Percentiles rank a stretch among this genome's conserved stretches.
Evolutionary conservation across 805 yeast species (phyloP).

Genomic region (Candida bentonensis): DNA sequence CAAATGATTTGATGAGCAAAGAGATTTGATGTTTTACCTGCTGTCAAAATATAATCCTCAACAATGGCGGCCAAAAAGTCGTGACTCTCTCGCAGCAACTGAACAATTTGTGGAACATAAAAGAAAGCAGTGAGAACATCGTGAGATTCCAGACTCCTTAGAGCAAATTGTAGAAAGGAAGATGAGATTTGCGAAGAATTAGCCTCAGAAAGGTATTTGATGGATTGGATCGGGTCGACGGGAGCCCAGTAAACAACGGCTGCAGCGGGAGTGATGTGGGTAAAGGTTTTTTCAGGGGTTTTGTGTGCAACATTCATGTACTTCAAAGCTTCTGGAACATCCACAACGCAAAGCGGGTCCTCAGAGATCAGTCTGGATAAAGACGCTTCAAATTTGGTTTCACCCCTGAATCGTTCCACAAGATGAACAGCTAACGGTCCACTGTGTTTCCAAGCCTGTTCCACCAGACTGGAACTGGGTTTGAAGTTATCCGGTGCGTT

Average conservation of each 20-base stretch:
- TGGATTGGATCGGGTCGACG: constrained; percentile 70
- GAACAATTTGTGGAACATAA: constrained; percentile 97
- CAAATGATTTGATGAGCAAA: constrained; percentile 97
- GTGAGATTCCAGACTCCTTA: constrained; percentile 78
- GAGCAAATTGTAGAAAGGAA: constrained; percentile 66
- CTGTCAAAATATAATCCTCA: constrained; percentile 75
- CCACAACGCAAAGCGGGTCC: constrained; percentile 46
- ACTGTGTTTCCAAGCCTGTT: constrained; percentile 46
- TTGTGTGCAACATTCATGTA: constrained; percentile 26
- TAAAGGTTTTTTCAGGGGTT: constrained; percentile 17
- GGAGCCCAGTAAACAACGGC: constrained; percentile 51
- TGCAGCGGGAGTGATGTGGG: constrained; percentile 15
- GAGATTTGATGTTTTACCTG: constrained; percentile 78
- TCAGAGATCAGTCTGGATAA: constrained; percentile 33
- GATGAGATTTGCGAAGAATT: constrained; percentile 48
- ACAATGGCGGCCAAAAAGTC: constrained; percentile 68
- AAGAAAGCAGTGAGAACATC: constrained; percentile 84
- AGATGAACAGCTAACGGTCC: constrained; percentile 64
- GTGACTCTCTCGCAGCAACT: constrained; percentile 68
- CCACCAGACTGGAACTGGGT: constrained; percentile 23
- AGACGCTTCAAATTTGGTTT: constrained; percentile 23
- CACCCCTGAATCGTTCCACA: constrained; percentile 40
- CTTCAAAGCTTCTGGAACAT: constrained; percentile 44
- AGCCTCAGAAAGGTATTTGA: constrained; percentile 63
- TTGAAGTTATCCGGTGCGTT: constrained; percentile 7